These are phyloP conservation scores for Quercus parvula DNA, from an alignment of 306 rosid genomes.

Conservation along the genomic window DNA sequence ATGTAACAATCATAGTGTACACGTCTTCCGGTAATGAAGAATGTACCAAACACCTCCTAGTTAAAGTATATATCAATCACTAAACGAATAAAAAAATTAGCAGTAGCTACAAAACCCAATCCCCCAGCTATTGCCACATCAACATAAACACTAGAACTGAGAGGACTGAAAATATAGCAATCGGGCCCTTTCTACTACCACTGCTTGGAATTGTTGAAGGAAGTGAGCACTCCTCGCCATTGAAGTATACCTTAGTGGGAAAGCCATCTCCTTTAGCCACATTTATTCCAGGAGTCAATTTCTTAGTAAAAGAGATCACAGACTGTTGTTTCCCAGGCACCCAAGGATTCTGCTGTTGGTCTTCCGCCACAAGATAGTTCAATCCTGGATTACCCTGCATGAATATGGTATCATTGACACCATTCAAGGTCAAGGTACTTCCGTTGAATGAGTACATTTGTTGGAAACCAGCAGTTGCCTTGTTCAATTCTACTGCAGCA, in stretches of 20 bases:
- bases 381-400: constrained; percentile 76
- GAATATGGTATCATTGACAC: constrained; percentile 60
- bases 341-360: constrained; percentile 71
- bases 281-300: constrained; percentile 59
- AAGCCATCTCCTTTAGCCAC: constrained; percentile 75
- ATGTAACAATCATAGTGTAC: not conserved
- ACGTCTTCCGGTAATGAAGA: not conserved
- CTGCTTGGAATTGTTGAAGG: constrained; percentile 60
- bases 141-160: constrained; percentile 32
- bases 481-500: constrained; percentile 81
- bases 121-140: constrained; percentile 31
- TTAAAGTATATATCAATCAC: constrained; percentile 12
- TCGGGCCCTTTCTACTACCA: constrained; percentile 33
- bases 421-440: constrained; percentile 39
- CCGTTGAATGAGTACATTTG: constrained; percentile 91
- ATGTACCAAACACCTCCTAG: constrained; percentile 1
- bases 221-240: constrained; percentile 91
- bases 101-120: constrained; percentile 21
- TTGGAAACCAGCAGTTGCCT: constrained; percentile 78
- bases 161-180: constrained; percentile 30
- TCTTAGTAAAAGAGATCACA: constrained; percentile 88
- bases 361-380: constrained; percentile 86
- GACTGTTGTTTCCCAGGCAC: constrained; percentile 97
- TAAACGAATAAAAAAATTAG: constrained; percentile 40
- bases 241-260: constrained; percentile 84